Evolutionary conservation across 768 basidiomycete genomes (phyloP).

Genomic region (Zangia roseola): DNA sequence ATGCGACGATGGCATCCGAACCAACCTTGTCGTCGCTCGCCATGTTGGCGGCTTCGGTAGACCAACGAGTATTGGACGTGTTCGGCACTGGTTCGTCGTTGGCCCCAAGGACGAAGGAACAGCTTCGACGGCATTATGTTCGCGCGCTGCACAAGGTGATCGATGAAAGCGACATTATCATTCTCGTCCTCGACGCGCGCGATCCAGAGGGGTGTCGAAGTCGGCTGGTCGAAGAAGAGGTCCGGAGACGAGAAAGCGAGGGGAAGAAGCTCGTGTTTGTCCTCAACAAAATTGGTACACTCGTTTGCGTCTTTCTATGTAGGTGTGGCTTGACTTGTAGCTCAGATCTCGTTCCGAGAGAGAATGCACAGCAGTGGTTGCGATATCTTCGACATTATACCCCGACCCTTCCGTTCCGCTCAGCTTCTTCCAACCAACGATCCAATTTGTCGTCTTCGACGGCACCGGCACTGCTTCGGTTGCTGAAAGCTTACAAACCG

Average conservation of each 20-base stretch:
- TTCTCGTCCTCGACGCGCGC: conserved; percentile 88
- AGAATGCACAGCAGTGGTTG: conserved; percentile 89
- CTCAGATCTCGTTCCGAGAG: conserved; percentile 82
- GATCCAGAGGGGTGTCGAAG: conserved; percentile 95
- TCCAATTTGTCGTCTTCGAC: conserved; percentile 78
- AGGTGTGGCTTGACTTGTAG: background rate
- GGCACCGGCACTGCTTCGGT: conserved; percentile 71
- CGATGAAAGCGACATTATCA: conserved; percentile 86
- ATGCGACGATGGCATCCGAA: conserved; percentile 72
- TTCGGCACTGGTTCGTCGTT: conserved; percentile 30
- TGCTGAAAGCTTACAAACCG: conserved; percentile 83
- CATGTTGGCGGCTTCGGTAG: conserved; percentile 40
- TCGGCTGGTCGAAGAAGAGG: conserved; percentile 91
- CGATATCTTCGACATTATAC: conserved; percentile 89
- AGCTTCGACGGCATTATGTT: conserved; percentile 70
- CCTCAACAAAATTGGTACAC: conserved; percentile 97
- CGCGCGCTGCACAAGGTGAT: conserved; percentile 88
- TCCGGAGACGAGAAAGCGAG: conserved; percentile 76
- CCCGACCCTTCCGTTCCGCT: conserved; percentile 90
- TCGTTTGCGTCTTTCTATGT: conserved; percentile 20
- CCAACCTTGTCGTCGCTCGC: conserved; percentile 66
- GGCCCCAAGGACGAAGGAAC: conserved; percentile 59
- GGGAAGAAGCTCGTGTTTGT: conserved; percentile 93
- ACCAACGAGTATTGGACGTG: conserved; percentile 8
- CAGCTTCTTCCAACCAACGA: conserved; percentile 72